phyloP scores from a whole-genome alignment of 75 land plant species.

The Pinus taeda region DNA sequence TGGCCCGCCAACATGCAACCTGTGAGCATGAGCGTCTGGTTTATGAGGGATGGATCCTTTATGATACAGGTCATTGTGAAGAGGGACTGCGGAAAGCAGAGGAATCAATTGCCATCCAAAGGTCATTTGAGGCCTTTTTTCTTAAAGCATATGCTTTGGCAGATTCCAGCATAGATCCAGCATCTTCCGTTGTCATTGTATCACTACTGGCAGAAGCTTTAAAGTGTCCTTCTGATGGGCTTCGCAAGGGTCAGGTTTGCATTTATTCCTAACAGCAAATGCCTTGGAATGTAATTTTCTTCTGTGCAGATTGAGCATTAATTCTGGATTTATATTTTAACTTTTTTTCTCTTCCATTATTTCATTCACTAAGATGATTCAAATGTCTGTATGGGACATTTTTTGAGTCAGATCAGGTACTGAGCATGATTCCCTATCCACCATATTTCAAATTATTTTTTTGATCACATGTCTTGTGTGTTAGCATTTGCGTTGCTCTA shows the following conservation, averaged over 20 bases:
- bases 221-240: slow-evolving; percentile 94
- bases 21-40: slow-evolving; percentile 85
- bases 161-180: slow-evolving; percentile 79
- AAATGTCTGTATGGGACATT: neutral
- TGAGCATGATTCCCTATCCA: neutral
- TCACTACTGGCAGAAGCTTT: slow-evolving; percentile 90
- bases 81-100: slow-evolving; percentile 90
- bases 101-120: slow-evolving; percentile 75
- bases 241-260: slow-evolving; percentile 96
- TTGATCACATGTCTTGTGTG: neutral
- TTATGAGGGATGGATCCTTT: slow-evolving; percentile 98
- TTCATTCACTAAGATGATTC: neutral
- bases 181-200: slow-evolving; percentile 69
- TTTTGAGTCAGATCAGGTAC: neutral
- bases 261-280: slow-evolving; percentile 1
- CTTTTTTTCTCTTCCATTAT: neutral
- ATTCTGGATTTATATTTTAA: neutral
- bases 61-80: slow-evolving; percentile 94
- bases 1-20: slow-evolving; percentile 85
- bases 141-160: slow-evolving; percentile 97
- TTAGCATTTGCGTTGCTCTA: too few species aligned
- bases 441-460: neutral
- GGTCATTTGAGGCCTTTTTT: slow-evolving; percentile 97
- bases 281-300: neutral
- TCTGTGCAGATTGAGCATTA: neutral